These are phyloP conservation scores for Hypoxylon perforatum DNA, from an alignment of 495 filamentous ascomycete genomes.

Conservation along the genomic window DNA sequence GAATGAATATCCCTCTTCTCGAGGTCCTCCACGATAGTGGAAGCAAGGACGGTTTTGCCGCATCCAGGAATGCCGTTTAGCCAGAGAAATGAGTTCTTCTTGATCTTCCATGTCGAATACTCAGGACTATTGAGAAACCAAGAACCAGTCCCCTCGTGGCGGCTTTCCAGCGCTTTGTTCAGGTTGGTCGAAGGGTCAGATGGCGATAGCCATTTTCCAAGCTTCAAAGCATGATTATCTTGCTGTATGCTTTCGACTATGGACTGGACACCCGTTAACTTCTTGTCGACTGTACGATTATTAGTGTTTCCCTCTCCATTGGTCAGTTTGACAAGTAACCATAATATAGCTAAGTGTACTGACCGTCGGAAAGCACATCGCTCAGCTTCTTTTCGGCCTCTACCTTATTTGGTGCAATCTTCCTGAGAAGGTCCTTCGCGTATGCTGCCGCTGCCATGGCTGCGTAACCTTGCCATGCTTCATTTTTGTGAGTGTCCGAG, in stretches of 20 bases:
- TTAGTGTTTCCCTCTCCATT: not conserved
- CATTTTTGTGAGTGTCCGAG: constrained; percentile 50
- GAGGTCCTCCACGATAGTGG: constrained; percentile 53
- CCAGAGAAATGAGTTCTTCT: constrained; percentile 52
- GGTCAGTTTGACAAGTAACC: not conserved
- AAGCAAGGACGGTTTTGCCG: constrained; percentile 49
- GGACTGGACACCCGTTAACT: not conserved
- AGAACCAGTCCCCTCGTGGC: constrained; percentile 48
- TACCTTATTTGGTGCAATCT: constrained; percentile 45
- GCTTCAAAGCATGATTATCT: no score
- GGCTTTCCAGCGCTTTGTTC: constrained; percentile 11
- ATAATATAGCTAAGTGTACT: constrained; percentile 7
- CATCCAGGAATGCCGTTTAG: constrained; percentile 52
- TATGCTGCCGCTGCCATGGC: constrained; percentile 37
- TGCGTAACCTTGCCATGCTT: constrained; percentile 39
- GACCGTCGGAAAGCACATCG: constrained; percentile 44
- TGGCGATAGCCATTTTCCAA: no score
- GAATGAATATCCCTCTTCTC: constrained; percentile 27
- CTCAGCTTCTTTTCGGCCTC: constrained; percentile 50
- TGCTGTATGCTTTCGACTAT: no score
- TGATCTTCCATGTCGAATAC: constrained; percentile 47
- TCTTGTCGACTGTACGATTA: not conserved
- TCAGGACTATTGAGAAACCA: constrained; percentile 51
- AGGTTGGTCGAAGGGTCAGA: not conserved
- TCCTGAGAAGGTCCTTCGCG: constrained; percentile 37